Base-by-base conservation (phyloP, 371 early-diverging fungal species). In the Rhizopus stolonifer region DNA sequence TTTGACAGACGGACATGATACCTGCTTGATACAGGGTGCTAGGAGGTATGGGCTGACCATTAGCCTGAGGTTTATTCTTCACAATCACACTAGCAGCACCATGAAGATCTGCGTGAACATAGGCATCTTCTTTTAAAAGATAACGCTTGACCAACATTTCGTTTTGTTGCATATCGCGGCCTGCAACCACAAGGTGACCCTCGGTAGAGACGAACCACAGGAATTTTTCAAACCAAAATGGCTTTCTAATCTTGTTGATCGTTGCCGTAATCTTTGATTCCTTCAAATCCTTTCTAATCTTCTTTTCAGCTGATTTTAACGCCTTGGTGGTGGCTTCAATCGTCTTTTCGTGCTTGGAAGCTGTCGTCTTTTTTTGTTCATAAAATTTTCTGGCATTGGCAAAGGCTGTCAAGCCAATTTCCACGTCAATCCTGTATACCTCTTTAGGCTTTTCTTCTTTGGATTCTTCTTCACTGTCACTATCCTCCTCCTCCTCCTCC, bases 211-310 rank as follows among this genome's bases (percentile, higher is more conserved):
- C 81, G 64, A 97, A 99, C 98, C 99, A 99, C 44, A 91, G 59
- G 61, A 98, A 99, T 80, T 98, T 98, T 71, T 99, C 99, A 79
- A 99, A 99, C 99, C 99, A 99, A 43, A 87, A 93, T 2, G 92
- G 89, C 55, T 93, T 95, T 58, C 99, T 91, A 40, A 88, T 84
- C 63, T 90, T 86, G 49, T 80, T 85, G 57, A 94, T 92, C 14
- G 86, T 74, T 0, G 88, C 82, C 5, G 86, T 88, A 19, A 85
- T 86, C 53, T 83, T 85, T 48, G 77, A 81, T 33, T 87, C 81
- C 53, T 89, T 84, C 23, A 94, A 65, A 50, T 95, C 93, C 36
- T 85, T 76, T 24, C 78, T 59, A 55, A 96, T 94, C 66, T 95
- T 97, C 34, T 81, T 80, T 67, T 96, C 94, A 11, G 96, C 95